Evolutionary conservation across 164 flowering plant species (phyloP).

Genomic region (Umbellularia californica): DNA sequence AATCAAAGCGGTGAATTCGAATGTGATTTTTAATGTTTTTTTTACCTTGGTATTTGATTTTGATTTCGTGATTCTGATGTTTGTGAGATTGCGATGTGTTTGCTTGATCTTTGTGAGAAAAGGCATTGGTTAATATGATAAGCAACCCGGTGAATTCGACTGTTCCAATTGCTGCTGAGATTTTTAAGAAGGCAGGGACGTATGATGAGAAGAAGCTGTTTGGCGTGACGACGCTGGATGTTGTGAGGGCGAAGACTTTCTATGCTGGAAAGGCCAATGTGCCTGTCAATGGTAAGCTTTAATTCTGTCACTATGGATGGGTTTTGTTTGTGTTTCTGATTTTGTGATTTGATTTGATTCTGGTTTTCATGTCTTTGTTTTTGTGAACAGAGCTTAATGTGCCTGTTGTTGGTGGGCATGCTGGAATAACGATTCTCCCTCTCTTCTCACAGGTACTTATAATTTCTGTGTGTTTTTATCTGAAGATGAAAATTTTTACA

Average conservation of each 20-base stretch:
- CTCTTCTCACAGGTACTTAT: conserved; percentile 77
- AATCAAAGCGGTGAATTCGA: too few species aligned
- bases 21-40: background rate
- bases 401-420: conserved; percentile 99
- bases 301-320: background rate
- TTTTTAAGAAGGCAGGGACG: conserved; percentile 85
- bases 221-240: conserved; percentile 96
- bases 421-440: conserved; percentile 94
- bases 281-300: conserved; percentile 29
- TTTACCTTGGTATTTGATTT: background rate
- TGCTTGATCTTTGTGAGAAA: background rate
- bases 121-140: conserved; percentile 94
- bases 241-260: conserved; percentile 92
- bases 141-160: conserved; percentile 99
- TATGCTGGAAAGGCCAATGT: conserved; percentile 89
- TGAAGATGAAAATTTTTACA: background rate
- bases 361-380: background rate
- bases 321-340: conserved; percentile 5
- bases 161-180: conserved; percentile 94
- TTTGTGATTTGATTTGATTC: background rate
- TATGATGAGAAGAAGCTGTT: conserved; percentile 82
- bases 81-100: background rate
- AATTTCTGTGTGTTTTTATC: background rate
- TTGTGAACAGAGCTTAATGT: conserved; percentile 70
- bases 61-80: background rate